These are phyloP conservation scores for Penicillium steckii DNA, from an alignment of 495 filamentous ascomycete genomes.

Conservation along the genomic window DNA sequence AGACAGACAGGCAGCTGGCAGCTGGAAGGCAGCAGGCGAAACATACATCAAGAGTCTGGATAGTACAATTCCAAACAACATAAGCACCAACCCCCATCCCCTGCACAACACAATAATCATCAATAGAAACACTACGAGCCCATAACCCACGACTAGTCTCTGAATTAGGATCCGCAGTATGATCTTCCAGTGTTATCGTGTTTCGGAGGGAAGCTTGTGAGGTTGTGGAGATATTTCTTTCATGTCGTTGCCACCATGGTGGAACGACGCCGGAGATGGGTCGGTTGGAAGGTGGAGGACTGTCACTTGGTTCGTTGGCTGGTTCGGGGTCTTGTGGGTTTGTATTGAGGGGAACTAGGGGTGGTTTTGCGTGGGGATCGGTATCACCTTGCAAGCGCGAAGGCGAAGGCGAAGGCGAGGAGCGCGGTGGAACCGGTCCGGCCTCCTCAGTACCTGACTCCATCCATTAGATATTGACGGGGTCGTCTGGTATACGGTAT, in stretches of 20 bases:
- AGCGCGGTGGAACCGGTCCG: conserved; percentile 28
- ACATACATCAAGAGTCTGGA: conserved; percentile 69
- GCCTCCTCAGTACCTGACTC: conserved; percentile 48
- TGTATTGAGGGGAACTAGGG: not conserved
- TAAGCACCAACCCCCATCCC: conserved; percentile 66
- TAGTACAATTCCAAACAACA: conserved; percentile 71
- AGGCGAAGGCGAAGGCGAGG: conserved; percentile 17
- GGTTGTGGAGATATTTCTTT: conserved; percentile 38
- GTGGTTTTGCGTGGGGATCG: not conserved
- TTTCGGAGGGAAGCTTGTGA: conserved; percentile 45
- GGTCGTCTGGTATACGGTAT: not conserved
- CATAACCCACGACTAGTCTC: conserved; percentile 63
- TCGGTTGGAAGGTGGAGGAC: too few relatives aligned
- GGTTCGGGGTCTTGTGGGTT: not conserved
- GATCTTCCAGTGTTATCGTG: conserved; percentile 67
- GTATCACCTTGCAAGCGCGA: not conserved
- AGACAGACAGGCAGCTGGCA: too few relatives aligned
- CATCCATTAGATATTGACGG: conserved; percentile 45
- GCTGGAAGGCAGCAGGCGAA: not conserved
- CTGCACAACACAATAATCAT: conserved; percentile 65
- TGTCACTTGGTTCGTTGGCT: too few relatives aligned
- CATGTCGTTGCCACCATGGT: conserved; percentile 52
- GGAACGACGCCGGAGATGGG: conserved; percentile 44
- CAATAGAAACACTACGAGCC: conserved; percentile 64
- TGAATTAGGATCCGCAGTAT: conserved; percentile 60